Conservation (phyloP, 2,329 filamentous ascomycete species). For the Lachnellula arida region DNA sequence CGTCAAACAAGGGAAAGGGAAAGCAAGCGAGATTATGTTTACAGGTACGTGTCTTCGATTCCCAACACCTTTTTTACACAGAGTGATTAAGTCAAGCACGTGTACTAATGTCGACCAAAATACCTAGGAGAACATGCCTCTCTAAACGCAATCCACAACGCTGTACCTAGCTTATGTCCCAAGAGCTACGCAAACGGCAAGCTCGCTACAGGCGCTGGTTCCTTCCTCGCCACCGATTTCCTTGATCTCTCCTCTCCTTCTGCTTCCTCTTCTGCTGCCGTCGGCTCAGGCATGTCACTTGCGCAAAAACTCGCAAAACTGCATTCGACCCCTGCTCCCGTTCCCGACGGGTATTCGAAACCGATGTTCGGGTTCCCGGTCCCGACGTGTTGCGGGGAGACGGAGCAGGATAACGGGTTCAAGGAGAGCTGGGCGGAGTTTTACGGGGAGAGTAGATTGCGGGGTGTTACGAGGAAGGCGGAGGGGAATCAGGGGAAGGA, state of each 20-base stretch:
- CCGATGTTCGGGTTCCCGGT: constrained; percentile 80
- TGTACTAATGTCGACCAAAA: too few species aligned
- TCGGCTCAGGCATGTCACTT: constrained; percentile 50
- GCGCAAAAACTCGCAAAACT: constrained; percentile 73
- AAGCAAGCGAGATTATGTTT: constrained; percentile 64
- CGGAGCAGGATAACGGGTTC: constrained; percentile 74
- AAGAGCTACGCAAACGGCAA: constrained; percentile 67
- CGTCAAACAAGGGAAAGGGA: constrained; percentile 63
- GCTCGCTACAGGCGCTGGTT: constrained; percentile 37
- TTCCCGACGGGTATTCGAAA: constrained; percentile 50
- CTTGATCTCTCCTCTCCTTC: constrained; percentile 53
- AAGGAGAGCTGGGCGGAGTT: constrained; percentile 76
- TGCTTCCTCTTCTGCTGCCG: constrained; percentile 27
- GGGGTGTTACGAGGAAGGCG: constrained; percentile 55
- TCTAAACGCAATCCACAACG: constrained; percentile 71
- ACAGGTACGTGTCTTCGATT: constrained; percentile 41
- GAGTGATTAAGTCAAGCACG: not conserved
- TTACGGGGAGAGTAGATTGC: constrained; percentile 71
- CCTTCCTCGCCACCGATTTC: constrained; percentile 72
- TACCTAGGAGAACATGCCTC: constrained; percentile 71
- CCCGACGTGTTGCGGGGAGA: constrained; percentile 81
- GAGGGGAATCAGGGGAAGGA: constrained; percentile 61
- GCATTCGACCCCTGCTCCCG: constrained; percentile 70
- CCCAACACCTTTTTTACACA: constrained; percentile 1
- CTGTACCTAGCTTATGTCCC: constrained; percentile 72